Base-by-base conservation (phyloP, 1,284 basidiomycete genomes). In the Cryptococcus wingfieldii region DNA sequence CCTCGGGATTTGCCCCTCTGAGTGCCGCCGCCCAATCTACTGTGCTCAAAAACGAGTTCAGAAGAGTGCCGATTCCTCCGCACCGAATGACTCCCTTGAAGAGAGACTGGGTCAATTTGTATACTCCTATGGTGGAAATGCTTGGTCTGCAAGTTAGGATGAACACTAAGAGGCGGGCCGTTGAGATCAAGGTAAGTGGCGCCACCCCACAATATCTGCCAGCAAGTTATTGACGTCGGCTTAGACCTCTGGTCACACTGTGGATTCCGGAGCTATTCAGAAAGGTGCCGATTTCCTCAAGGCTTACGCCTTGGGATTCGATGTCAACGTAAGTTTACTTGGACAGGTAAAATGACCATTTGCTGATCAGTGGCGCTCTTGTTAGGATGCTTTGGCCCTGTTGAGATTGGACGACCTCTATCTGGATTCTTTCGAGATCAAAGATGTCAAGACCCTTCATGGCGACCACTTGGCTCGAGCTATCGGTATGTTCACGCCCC, bases 211-310 rank as follows among this genome's bases (percentile, higher is more conserved):
- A 27, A 23, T 23, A 23, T 23, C 28, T 13, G 23, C 27, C 12
- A 18, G 28, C 14, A 27, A 18, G 2, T 25, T 2, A 31, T 13
- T 47, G 46, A 37, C 46, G 18, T 25, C 14, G 25, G 51, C 37
- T 25, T 27, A 97, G 93, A 95, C 93, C 18, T 97, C 93, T 34
- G 92, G 87, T 74, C 90, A 92, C 67, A 98, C 95, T 1, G 89
- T 90, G 70, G 91, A 94, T 61, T 83, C 88, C 27, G 90, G 91
- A 27, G 87, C 89, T 9, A 81, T 98, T 31, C 95, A 98, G 74
- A 97, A 96, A 71, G 95, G 95, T n/a, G 90, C 92, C 19, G 95
- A 98, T 77, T 98, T 98, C 72, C 87, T 97, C 59, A 93, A 96
- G 72, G 94, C 95, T 1, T 98, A 87, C 73, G 86, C 92, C 1